phyloP scores from a whole-genome alignment of 2,329 filamentous ascomycete genomes.

The Emergomyces orientalis region DNA sequence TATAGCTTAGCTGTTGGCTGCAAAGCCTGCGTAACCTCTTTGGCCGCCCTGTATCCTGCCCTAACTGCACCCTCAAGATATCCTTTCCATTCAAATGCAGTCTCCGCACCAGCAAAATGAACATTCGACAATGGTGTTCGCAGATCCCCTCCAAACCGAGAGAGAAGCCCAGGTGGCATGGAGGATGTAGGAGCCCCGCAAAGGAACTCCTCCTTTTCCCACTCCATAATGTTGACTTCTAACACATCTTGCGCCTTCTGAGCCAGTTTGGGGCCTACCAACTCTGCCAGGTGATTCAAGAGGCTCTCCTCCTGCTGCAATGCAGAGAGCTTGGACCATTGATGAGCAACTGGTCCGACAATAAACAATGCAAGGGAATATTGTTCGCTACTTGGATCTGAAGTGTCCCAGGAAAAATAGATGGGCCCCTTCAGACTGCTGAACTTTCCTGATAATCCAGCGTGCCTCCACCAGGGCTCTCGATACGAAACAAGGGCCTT shows the following conservation, averaged over 20 bases:
- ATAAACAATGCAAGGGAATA: constrained; percentile 36
- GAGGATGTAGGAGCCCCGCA: constrained; percentile 32
- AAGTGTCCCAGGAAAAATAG: constrained; percentile 33
- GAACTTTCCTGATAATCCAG: constrained; percentile 31
- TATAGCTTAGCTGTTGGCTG: background rate
- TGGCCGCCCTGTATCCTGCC: constrained; percentile 42
- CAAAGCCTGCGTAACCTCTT: constrained; percentile 33
- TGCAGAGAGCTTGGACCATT: constrained; percentile 26
- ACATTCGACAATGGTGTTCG: constrained; percentile 31
- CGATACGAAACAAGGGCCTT: constrained; percentile 36
- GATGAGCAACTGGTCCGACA: constrained; percentile 27
- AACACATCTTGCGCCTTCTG: constrained; percentile 16
- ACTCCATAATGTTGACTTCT: constrained; percentile 24
- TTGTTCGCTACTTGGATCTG: constrained; percentile 20
- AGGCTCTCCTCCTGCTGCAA: constrained; percentile 20
- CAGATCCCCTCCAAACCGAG: constrained; percentile 22
- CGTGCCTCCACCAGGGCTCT: constrained; percentile 29
- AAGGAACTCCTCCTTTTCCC: constrained; percentile 31
- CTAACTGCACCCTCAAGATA: constrained; percentile 51
- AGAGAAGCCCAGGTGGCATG: constrained; percentile 30
- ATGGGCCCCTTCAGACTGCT: constrained; percentile 33
- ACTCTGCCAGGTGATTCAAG: constrained; percentile 24
- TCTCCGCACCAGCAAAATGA: constrained; percentile 49
- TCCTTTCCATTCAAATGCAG: constrained; percentile 44
- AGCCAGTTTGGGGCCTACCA: constrained; percentile 20